Evolutionary conservation across 129 eudicot species (phyloP).

Genomic region (Rutidosis leptorrhynchoides): DNA sequence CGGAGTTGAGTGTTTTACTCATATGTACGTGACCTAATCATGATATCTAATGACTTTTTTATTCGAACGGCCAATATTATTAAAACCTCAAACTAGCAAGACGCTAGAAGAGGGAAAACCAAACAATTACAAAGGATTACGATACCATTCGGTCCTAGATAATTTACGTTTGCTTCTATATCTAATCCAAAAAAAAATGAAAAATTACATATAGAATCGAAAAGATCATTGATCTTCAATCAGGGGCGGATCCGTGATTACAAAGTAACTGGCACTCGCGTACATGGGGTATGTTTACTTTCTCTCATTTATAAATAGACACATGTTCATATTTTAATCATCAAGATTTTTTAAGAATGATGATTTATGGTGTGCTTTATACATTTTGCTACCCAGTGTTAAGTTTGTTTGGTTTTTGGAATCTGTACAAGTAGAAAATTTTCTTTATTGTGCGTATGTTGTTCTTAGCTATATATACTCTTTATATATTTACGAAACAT

Average conservation of each 20-base stretch:
- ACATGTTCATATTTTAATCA: neutral
- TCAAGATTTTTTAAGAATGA: neutral
- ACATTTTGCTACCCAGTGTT: neutral
- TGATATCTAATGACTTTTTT: no score
- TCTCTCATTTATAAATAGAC: neutral
- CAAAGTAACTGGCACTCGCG: slow-evolving; percentile 93
- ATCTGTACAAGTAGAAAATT: neutral
- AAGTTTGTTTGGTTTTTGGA: neutral
- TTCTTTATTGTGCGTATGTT: neutral
- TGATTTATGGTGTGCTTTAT: neutral
- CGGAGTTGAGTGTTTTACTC: neutral
- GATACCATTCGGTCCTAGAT: no score
- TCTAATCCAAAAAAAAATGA: no score
- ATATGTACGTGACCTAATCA: no score
- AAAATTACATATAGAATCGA: no score
- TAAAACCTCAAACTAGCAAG: no score
- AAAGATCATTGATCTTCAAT: no score
- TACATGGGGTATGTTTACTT: slow-evolving; percentile 58
- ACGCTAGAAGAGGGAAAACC: no score
- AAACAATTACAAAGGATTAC: no score
- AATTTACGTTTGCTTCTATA: no score
- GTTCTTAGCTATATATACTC: neutral
- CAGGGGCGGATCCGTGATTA: no score
- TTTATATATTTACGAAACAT: neutral
- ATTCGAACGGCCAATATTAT: no score